These are phyloP conservation scores for Lactifluus pinguis DNA, from an alignment of 768 basidiomycete species.

Conservation along the genomic window DNA sequence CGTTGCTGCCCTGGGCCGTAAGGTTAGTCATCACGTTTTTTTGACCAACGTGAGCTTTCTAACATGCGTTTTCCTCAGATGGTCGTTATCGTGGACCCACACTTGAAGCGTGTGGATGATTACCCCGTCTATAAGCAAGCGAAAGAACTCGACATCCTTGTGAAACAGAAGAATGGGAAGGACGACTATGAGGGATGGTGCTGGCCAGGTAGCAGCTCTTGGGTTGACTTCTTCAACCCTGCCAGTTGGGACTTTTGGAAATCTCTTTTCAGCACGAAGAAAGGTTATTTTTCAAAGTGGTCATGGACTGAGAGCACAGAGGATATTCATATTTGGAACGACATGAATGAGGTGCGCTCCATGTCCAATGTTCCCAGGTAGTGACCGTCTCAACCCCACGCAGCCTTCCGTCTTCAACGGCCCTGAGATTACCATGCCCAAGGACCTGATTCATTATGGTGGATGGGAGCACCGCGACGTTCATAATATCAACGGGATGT, in stretches of 20 bases:
- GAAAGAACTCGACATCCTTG: constrained; percentile 69
- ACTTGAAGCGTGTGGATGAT: constrained; percentile 71
- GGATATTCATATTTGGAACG: constrained; percentile 92
- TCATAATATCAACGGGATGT: constrained; percentile 97
- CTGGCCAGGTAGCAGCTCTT: constrained; percentile 93
- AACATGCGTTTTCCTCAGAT: constrained; percentile 47
- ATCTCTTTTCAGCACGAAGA: constrained; percentile 59
- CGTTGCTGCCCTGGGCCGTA: constrained; percentile 75
- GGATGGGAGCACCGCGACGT: constrained; percentile 98
- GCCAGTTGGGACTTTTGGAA: constrained; percentile 87
- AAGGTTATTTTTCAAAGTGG: constrained; percentile 42
- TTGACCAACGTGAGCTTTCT: background rate
- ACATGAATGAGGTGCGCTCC: constrained; percentile 88
- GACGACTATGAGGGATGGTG: constrained; percentile 97
- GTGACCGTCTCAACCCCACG: constrained; percentile 17
- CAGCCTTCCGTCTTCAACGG: constrained; percentile 98
- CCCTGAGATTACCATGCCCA: constrained; percentile 83
- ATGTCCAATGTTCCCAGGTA: background rate
- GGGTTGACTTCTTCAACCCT: constrained; percentile 98
- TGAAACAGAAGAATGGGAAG: constrained; percentile 71
- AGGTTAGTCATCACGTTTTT: constrained; percentile 40
- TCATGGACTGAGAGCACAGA: constrained; percentile 75
- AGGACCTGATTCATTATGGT: constrained; percentile 74
- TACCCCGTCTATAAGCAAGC: constrained; percentile 86
- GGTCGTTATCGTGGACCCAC: constrained; percentile 96